A percentile compares a stretch with the other conserved stretches of the same genome.
Conservation (phyloP, 352 stramenopile genomes). For the Globisporangium alternatum region DNA sequence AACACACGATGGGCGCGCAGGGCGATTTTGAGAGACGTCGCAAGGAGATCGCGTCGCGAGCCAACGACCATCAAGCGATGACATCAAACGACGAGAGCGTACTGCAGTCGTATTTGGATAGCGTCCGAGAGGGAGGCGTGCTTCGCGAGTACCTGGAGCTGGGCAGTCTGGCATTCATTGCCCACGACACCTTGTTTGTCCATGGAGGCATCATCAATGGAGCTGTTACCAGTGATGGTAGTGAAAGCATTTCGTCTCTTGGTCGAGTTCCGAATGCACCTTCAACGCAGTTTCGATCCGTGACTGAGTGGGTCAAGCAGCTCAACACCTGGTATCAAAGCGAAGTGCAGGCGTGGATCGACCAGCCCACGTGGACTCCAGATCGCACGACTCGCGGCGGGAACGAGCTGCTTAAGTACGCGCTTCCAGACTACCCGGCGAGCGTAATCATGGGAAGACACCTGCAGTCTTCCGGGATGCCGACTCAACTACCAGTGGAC, state of each 20-base stretch:
- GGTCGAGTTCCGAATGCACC: conserved; percentile 66
- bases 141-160: conserved; percentile 84
- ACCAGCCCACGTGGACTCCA: conserved; percentile 69
- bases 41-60: conserved; percentile 56
- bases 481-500: conserved; percentile 32
- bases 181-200: conserved; percentile 90
- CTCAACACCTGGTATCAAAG: conserved; percentile 84
- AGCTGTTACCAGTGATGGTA: conserved; percentile 16
- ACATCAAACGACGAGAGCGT: conserved; percentile 75
- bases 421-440: conserved; percentile 46
- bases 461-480: conserved; percentile 79
- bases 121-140: conserved; percentile 68
- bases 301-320: conserved; percentile 56
- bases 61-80: background rate
- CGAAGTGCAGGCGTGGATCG: conserved; percentile 77
- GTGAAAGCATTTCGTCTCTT: conserved; percentile 47
- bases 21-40: conserved; percentile 89
- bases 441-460: conserved; percentile 78
- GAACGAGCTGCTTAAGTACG: conserved; percentile 70
- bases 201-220: conserved; percentile 85
- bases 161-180: conserved; percentile 73
- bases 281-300: conserved; percentile 25
- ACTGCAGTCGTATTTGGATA: conserved; percentile 71
- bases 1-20: conserved; percentile 89
- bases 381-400: conserved; percentile 56